Conservation (phyloP, 2,329 filamentous ascomycete species). For the Fusarium pseudonygamai region DNA sequence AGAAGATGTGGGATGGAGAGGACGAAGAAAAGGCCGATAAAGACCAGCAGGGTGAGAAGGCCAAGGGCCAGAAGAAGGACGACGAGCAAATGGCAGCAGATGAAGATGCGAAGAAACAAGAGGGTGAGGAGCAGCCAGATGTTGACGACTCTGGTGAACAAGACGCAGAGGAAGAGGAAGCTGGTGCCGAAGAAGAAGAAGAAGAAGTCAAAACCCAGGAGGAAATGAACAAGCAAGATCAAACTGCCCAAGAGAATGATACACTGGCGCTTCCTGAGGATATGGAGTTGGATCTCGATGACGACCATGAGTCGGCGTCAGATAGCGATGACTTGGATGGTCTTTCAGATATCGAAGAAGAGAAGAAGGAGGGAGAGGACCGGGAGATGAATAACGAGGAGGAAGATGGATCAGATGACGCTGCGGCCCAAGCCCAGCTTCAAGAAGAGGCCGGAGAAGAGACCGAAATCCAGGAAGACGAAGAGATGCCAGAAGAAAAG, state of each 20-base stretch:
- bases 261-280: conserved; percentile 87
- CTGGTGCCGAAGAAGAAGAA: conserved; percentile 67
- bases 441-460: conserved; percentile 50
- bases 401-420: conserved; percentile 51
- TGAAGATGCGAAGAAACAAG: conserved; percentile 65
- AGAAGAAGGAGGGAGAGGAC: conserved; percentile 50
- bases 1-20: conserved; percentile 98
- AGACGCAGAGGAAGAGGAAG: conserved; percentile 68
- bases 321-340: conserved; percentile 68
- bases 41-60: conserved; percentile 78
- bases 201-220: conserved; percentile 65
- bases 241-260: conserved; percentile 83
- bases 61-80: conserved; percentile 74
- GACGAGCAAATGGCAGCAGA: conserved; percentile 69
- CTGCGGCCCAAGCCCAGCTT: conserved; percentile 50
- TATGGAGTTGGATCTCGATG: conserved; percentile 84
- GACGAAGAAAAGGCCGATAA: conserved; percentile 83
- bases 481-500: conserved; percentile 62
- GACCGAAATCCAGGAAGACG: conserved; percentile 67
- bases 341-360: conserved; percentile 63
- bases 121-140: conserved; percentile 51
- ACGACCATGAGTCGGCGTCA: conserved; percentile 67
- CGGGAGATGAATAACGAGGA: conserved; percentile 52
- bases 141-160: conserved; percentile 56
- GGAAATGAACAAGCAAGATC: conserved; percentile 70